Evolutionary conservation across 2,329 filamentous ascomycete species (phyloP), one percentile per base, ranked within the genome.

Genomic region (Pezizomycotina sp.): DNA sequence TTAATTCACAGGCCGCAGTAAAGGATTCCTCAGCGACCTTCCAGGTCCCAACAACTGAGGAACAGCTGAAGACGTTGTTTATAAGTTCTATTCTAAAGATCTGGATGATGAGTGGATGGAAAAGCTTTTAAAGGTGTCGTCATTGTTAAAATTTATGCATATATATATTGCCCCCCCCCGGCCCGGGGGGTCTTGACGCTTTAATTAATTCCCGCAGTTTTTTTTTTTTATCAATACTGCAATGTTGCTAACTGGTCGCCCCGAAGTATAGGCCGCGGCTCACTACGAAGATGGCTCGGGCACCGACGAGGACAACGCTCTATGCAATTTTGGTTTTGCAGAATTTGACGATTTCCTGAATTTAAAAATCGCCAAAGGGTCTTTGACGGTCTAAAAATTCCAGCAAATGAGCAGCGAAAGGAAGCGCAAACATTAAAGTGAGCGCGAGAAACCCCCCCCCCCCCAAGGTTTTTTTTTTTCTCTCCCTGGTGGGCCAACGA

Each of bases 271-370:
- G n/a, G n/a, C n/a, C n/a, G n/a, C n/a, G n/a, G n/a, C n/a, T n/a
- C n/a, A n/a, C n/a, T n/a, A n/a, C n/a, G n/a, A n/a, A n/a, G n/a
- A n/a, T n/a, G n/a, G n/a, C n/a, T n/a, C n/a, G n/a, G 76, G 74
- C 21, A 71, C 69, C 12, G 73, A 80, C 55, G 73, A 77, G n/a
- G 74, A 82, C 47, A 72, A 78, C 47, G 89, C 86, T 59, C 74
- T 74, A 37, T 75, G 77, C 58, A 77, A 75, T 46, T 95, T 95
- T 62, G 89, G 86, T 9, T 95, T 98, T 59, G 89, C 86, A 42
- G 79, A 93, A 58, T 98, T 79, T 57, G 86, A 92, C 46, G 84
- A 95, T 56, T 73, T 76, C 15, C 80, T 92, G 57, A 86, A 83
- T 47, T 65, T 98, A 48, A 74, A 77, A 55, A 76, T 76, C 27